A percentile compares a stretch with the other conserved stretches of the same genome.
These are phyloP conservation scores for Puccinia triticina DNA, from an alignment of 1,284 basidiomycete species.

Conservation along the genomic window DNA sequence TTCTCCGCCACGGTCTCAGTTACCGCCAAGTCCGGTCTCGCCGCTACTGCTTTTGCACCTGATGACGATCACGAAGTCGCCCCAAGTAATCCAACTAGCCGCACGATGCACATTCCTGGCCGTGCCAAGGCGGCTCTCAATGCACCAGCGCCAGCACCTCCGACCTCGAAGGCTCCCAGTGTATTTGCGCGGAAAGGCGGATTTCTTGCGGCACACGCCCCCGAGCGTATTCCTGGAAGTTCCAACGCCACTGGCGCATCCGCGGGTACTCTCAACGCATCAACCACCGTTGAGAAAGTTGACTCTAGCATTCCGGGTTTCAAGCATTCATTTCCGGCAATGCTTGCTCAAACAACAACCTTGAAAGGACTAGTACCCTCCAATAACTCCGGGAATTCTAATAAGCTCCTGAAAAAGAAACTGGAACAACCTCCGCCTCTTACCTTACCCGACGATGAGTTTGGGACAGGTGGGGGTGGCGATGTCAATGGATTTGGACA, in stretches of 20 bases:
- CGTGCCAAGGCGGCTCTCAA: conserved; percentile 49
- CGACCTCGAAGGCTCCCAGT: conserved; percentile 42
- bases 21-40: conserved; percentile 28
- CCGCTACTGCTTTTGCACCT: conserved; percentile 39
- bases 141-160: conserved; percentile 20
- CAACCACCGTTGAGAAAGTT: conserved; percentile 39
- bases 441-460: conserved; percentile 50
- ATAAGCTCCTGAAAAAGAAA: conserved; percentile 40
- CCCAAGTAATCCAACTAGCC: conserved; percentile 13
- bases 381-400: conserved; percentile 19
- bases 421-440: conserved; percentile 49
- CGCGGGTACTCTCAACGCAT: conserved; percentile 3
- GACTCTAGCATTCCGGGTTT: conserved; percentile 51
- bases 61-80: conserved; percentile 38
- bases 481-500: conserved; percentile 51
- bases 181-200: conserved; percentile 51
- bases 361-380: conserved; percentile 43
- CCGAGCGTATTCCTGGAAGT: conserved; percentile 46
- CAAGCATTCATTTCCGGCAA: conserved; percentile 49
- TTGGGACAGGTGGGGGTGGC: conserved; percentile 39
- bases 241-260: conserved; percentile 5
- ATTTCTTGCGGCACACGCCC: conserved; percentile 51
- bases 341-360: conserved; percentile 49
- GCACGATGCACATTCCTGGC: conserved; percentile 48
- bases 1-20: conserved; percentile 33